Conservation (phyloP, 2,329 filamentous ascomycete genomes). For the Macrophomina tecta region DNA sequence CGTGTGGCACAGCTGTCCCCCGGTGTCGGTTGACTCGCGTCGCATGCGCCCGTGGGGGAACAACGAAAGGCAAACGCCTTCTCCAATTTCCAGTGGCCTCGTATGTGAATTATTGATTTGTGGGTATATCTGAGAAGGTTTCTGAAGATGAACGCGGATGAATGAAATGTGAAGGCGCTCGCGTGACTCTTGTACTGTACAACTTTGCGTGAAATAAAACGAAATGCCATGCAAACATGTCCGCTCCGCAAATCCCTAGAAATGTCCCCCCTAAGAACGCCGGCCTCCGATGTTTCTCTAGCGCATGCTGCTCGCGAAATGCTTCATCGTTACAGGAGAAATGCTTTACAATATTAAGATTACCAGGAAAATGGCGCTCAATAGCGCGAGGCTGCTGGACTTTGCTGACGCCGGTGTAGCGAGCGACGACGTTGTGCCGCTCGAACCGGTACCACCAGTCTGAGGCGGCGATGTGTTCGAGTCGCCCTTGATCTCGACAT, state of each 20-base stretch:
- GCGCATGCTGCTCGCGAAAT: not conserved
- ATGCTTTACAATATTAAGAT: conserved; percentile 18
- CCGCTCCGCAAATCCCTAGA: not conserved
- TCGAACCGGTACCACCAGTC: conserved; percentile 8
- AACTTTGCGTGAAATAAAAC: not conserved
- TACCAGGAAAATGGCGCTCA: conserved; percentile 20
- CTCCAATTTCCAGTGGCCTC: not conserved
- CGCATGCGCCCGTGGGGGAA: not conserved
- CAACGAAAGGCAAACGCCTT: not conserved
- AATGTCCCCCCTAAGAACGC: conserved; percentile 8
- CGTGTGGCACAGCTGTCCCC: not conserved
- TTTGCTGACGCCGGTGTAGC: not conserved
- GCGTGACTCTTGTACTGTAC: not conserved
- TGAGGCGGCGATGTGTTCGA: not conserved
- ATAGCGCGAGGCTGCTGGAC: conserved; percentile 19
- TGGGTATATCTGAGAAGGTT: conserved; percentile 13
- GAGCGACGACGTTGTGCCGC: not conserved
- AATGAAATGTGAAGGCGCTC: conserved; percentile 5
- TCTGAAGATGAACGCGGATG: not conserved
- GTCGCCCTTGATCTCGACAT: not conserved
- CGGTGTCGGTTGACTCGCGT: not conserved
- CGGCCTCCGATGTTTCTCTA: not conserved
- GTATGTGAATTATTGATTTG: conserved; percentile 16
- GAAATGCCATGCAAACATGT: not conserved
- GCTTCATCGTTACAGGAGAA: conserved; percentile 11